A percentile compares a stretch with the other conserved stretches of the same genome.
These are phyloP conservation scores for Leccinum subgranulosum DNA, from an alignment of 768 basidiomycete species.

Conservation along the genomic window DNA sequence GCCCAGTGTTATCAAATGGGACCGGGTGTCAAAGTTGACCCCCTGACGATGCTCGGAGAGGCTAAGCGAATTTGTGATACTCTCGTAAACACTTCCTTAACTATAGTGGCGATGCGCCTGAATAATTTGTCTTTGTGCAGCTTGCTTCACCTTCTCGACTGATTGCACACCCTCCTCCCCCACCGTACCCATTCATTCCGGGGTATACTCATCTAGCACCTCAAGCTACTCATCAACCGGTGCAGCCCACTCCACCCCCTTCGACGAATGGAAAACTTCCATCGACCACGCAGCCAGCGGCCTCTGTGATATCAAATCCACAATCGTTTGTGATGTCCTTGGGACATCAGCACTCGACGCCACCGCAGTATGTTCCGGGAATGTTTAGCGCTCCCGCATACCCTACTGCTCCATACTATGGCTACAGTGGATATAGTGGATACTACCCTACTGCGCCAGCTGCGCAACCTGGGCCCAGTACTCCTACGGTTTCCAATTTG, in stretches of 20 bases:
- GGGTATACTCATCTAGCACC: constrained; percentile 30
- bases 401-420: constrained; percentile 63
- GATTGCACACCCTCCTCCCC: constrained; percentile 62
- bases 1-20: constrained; percentile 81
- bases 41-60: constrained; percentile 67
- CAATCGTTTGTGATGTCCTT: constrained; percentile 72
- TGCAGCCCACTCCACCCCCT: constrained; percentile 36
- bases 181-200: constrained; percentile 49
- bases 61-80: constrained; percentile 78
- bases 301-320: constrained; percentile 64
- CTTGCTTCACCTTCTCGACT: constrained; percentile 72
- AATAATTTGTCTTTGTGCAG: constrained; percentile 35
- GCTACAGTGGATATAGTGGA: constrained; percentile 40
- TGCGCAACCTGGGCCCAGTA: constrained; percentile 24
- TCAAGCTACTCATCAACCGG: constrained; percentile 30
- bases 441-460: constrained; percentile 31
- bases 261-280: constrained; percentile 34
- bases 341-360: constrained; percentile 48
- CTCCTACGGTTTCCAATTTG: constrained; percentile 26
- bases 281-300: constrained; percentile 31
- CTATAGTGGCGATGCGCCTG: constrained; percentile 4
- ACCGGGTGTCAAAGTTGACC: constrained; percentile 66
- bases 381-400: constrained; percentile 41
- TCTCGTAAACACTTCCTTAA: constrained; percentile 44
- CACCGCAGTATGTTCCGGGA: constrained; percentile 42